Base-by-base conservation (phyloP, 352 stramenopile species). In the Globisporangium cylindrosporum region DNA sequence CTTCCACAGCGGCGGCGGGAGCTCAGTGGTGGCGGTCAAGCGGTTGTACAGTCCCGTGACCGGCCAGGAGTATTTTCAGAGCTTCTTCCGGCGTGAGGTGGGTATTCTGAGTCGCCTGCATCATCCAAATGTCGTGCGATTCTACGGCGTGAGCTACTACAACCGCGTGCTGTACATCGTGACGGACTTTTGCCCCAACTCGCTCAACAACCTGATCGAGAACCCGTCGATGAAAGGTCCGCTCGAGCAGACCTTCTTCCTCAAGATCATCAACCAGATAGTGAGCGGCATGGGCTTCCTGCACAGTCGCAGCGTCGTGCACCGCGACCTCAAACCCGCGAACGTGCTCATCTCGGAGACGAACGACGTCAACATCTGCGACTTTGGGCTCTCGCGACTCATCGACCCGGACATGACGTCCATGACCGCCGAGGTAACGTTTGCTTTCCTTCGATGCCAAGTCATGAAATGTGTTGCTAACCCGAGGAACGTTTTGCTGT, bases 331-430 rank as follows among this genome's bases (percentile, higher is more conserved):
- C n/a, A 97, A 99, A 66, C 95, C 95, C 15, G 91, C 89, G 18
- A 99, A 99, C 72, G 90, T 98, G 56, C 82, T 98, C 27, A 95
- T 98, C 63, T 92, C 93, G 53, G 88, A 94, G 48, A 92, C 79
- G 41, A 90, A 96, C 57, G 84, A 97, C 57, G 78, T 98, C 29
- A 98, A 98, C 69, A 92, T 98, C 59, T 98, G 94, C 66, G 93
- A 98, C 75, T 98, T 98, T 78, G 95, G 95, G 1, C 86, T 98
- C 24, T 97, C 88, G 32, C 70, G 88, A 10, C 76, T 95, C 48
- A 94, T 95, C 51, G 88, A 95, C 59, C 84, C 86, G 1, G 88
- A 95, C 48, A 89, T 86, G 54, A 95, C 85, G 9, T 90, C 84
- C 5, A 95, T 95, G 88, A 95, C 88, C 3, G 88, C 88, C 34